Evolutionary conservation across 192 early-diverging fungal genomes (phyloP).

Genomic region (Rhizoclosmatium sp.): DNA sequence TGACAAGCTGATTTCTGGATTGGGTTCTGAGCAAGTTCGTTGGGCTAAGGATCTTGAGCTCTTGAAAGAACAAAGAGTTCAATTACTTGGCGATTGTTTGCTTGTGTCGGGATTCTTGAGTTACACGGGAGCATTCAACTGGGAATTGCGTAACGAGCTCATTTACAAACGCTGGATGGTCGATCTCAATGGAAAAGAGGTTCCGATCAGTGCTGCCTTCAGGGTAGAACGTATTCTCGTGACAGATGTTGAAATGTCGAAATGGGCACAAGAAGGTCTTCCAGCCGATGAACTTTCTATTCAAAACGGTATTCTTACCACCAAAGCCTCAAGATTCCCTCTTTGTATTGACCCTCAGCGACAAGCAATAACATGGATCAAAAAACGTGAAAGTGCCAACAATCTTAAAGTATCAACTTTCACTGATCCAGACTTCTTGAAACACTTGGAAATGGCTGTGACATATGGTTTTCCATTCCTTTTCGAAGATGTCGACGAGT

Average conservation of each 20-base stretch:
- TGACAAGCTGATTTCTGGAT: conserved; percentile 68
- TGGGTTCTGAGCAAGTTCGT: conserved; percentile 66
- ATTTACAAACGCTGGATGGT: conserved; percentile 66
- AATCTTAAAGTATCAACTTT: conserved; percentile 67
- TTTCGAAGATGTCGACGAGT: conserved; percentile 72
- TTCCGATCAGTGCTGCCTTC: conserved; percentile 59
- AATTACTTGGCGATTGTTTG: conserved; percentile 66
- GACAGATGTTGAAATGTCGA: conserved; percentile 65
- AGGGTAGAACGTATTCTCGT: conserved; percentile 60
- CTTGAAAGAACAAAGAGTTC: conserved; percentile 62
- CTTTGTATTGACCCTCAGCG: conserved; percentile 70
- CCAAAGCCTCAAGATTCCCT: conserved; percentile 67
- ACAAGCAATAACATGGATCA: conserved; percentile 71
- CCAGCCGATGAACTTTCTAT: conserved; percentile 70
- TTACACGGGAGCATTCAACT: conserved; percentile 71
- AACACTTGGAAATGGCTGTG: conserved; percentile 70
- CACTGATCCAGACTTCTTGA: conserved; percentile 68
- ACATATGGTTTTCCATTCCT: conserved; percentile 71
- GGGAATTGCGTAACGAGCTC: conserved; percentile 66
- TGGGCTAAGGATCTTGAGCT: conserved; percentile 65
- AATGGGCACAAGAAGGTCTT: conserved; percentile 67
- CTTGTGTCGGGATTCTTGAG: conserved; percentile 66
- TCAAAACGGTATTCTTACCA: conserved; percentile 69
- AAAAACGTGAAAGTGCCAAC: conserved; percentile 61
- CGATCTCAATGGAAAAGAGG: conserved; percentile 50